Percentiles rank a stretch among this genome's conserved stretches.
phyloP scores from a whole-genome alignment of 768 basidiomycete genomes.

The Thelephora ganbajun region DNA sequence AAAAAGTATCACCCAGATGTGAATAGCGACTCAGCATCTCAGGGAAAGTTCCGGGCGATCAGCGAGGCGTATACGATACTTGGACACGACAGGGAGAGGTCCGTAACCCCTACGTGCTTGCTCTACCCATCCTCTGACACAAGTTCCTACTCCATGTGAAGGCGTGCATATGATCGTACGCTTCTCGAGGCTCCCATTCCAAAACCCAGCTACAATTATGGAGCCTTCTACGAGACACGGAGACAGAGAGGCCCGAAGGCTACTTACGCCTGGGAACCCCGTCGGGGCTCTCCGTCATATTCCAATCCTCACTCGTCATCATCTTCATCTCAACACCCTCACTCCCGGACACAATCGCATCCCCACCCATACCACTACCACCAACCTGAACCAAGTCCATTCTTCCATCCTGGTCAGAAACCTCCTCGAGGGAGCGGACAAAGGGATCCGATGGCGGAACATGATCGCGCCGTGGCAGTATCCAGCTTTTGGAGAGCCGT shows the following conservation, averaged over 20 bases:
- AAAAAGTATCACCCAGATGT: slow-evolving; percentile 34
- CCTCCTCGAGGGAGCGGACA: slow-evolving; percentile 12
- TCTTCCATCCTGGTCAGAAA: slow-evolving; percentile 13
- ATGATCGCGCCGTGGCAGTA: slow-evolving; percentile 11
- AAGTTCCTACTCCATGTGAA: slow-evolving; percentile 2
- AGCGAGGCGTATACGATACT: slow-evolving; percentile 34
- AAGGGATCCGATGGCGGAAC: slow-evolving; percentile 2
- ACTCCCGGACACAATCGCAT: background rate
- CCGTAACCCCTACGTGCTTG: slow-evolving; percentile 1
- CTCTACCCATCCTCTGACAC: no score
- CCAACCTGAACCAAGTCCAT: slow-evolving; percentile 12
- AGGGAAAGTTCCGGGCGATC: slow-evolving; percentile 27
- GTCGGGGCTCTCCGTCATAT: slow-evolving; percentile 6
- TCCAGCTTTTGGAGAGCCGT: slow-evolving; percentile 11
- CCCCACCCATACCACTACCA: slow-evolving; percentile 1
- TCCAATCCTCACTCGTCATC: slow-evolving; percentile 6
- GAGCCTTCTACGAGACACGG: slow-evolving; percentile 16
- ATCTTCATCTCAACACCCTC: slow-evolving; percentile 5
- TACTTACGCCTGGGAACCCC: slow-evolving; percentile 23
- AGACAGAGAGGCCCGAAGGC: slow-evolving; percentile 16
- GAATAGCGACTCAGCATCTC: slow-evolving; percentile 22
- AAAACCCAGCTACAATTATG: slow-evolving; percentile 1
- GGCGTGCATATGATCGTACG: slow-evolving; percentile 22
- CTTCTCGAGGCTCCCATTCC: slow-evolving; percentile 7
- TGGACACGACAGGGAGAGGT: slow-evolving; percentile 32